phyloP scores from a whole-genome alignment of 2,329 filamentous ascomycete genomes.

The Arthrobotrys iridis region DNA sequence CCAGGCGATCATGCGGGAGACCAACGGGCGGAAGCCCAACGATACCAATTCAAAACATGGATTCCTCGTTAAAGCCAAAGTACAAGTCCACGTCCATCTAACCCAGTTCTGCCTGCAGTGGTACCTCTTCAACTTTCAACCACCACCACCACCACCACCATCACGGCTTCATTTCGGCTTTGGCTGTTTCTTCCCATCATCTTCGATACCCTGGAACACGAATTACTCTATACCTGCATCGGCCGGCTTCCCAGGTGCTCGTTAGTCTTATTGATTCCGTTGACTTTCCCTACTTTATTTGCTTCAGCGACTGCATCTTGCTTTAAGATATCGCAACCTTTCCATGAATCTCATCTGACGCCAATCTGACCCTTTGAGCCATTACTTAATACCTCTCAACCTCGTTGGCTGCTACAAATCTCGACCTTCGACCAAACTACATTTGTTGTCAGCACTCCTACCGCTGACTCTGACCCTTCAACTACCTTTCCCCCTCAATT shows the following conservation, averaged over 20 bases:
- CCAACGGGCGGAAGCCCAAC: neutral
- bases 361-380: neutral
- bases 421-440: neutral
- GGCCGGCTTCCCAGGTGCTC: too few species aligned
- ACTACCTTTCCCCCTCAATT: neutral
- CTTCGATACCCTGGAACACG: neutral
- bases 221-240: neutral
- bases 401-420: neutral
- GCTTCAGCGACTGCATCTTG: neutral
- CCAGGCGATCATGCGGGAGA: slow-evolving; percentile 1
- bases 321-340: neutral
- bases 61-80: slow-evolving; percentile 3
- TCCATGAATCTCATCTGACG: neutral
- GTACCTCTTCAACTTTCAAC: neutral
- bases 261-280: too few species aligned
- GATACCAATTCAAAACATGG: slow-evolving; percentile 34
- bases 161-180: neutral
- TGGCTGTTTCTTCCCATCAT: neutral
- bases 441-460: neutral
- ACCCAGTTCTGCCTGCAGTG: neutral
- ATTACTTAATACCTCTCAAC: neutral
- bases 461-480: neutral
- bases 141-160: neutral
- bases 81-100: slow-evolving; percentile 3
- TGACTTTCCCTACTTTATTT: neutral